phyloP scores from a whole-genome alignment of 2,329 filamentous ascomycete species.

The Rachicladosporium sp. region DNA sequence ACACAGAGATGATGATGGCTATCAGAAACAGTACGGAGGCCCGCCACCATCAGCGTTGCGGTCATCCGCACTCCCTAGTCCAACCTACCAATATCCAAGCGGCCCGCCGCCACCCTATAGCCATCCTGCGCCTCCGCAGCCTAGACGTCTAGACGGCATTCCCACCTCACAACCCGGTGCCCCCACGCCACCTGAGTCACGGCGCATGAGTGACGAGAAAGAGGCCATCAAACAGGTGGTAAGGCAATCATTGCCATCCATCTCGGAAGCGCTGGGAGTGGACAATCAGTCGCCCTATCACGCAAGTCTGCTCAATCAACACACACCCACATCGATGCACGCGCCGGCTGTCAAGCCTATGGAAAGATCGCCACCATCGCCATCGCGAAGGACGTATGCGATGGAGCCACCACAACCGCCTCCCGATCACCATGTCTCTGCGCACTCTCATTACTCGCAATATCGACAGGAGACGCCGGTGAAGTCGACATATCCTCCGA shows the following conservation, averaged over 20 bases:
- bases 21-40: conserved; percentile 22
- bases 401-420: conserved; percentile 5
- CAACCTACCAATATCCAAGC: conserved; percentile 21
- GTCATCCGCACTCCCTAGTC: conserved; percentile 8
- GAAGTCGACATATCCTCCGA: conserved; percentile 1
- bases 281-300: conserved; percentile 33
- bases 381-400: conserved; percentile 1
- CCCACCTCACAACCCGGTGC: conserved; percentile 34
- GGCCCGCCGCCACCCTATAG: conserved; percentile 37
- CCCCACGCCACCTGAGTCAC: conserved; percentile 54
- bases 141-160: too few species aligned
- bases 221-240: conserved; percentile 33
- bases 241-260: conserved; percentile 62
- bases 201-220: conserved; percentile 51
- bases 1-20: conserved; percentile 36
- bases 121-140: conserved; percentile 22
- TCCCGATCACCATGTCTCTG: conserved; percentile 2
- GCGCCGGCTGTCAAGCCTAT: conserved; percentile 12
- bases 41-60: conserved; percentile 5
- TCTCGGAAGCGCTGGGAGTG: conserved; percentile 55
- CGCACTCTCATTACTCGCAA: conserved; percentile 1
- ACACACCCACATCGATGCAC: conserved; percentile 9
- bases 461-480: conserved; percentile 4
- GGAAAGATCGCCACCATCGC: conserved; percentile 2
- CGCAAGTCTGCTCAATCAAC: conserved; percentile 9